Base-by-base conservation (phyloP, 495 filamentous ascomycete genomes). In the Aspergillus sclerotiicarbonarius region DNA sequence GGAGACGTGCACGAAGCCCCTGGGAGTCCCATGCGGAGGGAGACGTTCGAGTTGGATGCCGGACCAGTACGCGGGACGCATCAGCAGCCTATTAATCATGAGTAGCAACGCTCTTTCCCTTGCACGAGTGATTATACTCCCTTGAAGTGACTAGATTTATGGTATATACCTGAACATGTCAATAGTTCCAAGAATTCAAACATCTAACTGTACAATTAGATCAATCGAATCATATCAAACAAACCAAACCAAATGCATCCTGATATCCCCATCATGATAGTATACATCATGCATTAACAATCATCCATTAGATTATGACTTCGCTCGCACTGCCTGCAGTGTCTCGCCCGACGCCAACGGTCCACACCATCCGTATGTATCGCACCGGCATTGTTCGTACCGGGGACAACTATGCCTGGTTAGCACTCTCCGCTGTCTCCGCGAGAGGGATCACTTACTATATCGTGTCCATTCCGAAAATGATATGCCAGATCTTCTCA, bases 301-400 rank as follows among this genome's bases (percentile, higher is more conserved):
- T 31, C 49, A 53, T 47, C 54, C 52, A 56, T 48, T 30, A 48
- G 21, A 25, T 50, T 43, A 37, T 8, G 48, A 54, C 55, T 31
- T 32, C 51, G 51, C 46, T 51, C 56, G 60, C 66, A 68, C 67
- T 56, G 63, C 67, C 67, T 61, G 59, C 54, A 74, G 62, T 57
- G 66, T 59, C 47, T 70, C 62, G 39, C 69, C 71, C 8, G 69
- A 67, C 32, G 71, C 59, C 39, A 76, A 60, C 19, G 73, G 73
- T 16, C 73, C 73, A 39, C 73, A 76, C 74, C 74, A 77, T 51
- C 74, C 74, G 35, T 73, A 77, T 13, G 58, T 62, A 57, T 77
- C 74, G 39, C 74, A 77, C 8, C 74, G 74, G 57, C 74, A 77
- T 67, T 77, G 74, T 41, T 76, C 73, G 47, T 65, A 71, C 6